Conservation (phyloP, 495 filamentous ascomycete genomes). For the Lentithecium fluviatile region DNA sequence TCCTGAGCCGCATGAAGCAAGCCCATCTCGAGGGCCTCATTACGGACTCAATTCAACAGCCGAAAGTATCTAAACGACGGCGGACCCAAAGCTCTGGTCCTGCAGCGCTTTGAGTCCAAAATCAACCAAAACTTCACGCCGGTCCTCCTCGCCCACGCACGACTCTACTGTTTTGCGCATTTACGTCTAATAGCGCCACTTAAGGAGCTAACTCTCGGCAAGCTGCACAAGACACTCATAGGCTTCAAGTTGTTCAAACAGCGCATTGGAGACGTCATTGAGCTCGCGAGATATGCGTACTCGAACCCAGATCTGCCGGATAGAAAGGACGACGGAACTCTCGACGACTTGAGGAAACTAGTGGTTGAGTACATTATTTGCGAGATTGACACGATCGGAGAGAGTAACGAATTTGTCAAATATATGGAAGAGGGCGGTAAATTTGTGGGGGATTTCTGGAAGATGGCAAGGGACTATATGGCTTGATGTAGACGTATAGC, state of each 20-base stretch:
- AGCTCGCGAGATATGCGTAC: constrained; percentile 36
- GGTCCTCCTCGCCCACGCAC: constrained; percentile 37
- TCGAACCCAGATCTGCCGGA: constrained; percentile 11
- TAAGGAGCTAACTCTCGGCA: constrained; percentile 34
- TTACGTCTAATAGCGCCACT: constrained; percentile 26
- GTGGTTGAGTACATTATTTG: constrained; percentile 28
- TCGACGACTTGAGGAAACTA: constrained; percentile 10
- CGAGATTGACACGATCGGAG: constrained; percentile 20
- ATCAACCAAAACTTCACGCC: constrained; percentile 30
- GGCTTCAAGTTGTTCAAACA: constrained; percentile 24
- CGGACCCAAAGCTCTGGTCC: background rate
- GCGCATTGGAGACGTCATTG: constrained; percentile 32
- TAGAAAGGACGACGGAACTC: constrained; percentile 1
- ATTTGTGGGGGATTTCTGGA: constrained; percentile 33
- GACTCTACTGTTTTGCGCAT: constrained; percentile 36
- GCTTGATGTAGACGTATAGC: no score
- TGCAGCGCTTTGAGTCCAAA: background rate
- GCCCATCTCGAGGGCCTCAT: background rate
- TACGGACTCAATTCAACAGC: background rate
- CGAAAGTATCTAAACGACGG: background rate
- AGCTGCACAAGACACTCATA: constrained; percentile 38
- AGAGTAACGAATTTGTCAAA: constrained; percentile 7
- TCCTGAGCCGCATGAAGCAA: background rate
- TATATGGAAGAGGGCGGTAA: constrained; percentile 28
- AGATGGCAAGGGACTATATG: background rate